Base-by-base conservation (phyloP, 2,329 filamentous ascomycete species). In the Cercospora canescens region DNA sequence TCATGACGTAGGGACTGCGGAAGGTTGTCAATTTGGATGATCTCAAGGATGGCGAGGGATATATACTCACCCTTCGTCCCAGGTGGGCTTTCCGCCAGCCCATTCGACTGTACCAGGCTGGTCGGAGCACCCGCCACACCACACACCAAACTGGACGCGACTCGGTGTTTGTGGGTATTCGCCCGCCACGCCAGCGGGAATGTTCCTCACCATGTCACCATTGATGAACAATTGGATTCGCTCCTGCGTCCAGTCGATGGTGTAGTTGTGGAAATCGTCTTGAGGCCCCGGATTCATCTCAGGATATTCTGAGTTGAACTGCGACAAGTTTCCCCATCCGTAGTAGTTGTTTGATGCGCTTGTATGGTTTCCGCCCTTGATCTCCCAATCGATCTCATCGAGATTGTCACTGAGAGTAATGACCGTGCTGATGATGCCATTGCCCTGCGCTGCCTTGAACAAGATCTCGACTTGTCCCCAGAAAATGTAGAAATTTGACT, bases 371-470 rank as follows among this genome's bases (percentile, higher is more conserved):
- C 85, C 85, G 54, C 92, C 92, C 65, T 93, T 84, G 75, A 92
- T 91, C 76, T 95, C 92, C 87, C 92, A 94, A 76, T 97, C 93
- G 45, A 96, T 89, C 79, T 96, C 92, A 76, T 96, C 93, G 14
- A 95, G 84, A 73, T 93, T 89, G 72, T 95, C 90, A 59, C 91
- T 94, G 70, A 95, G 85, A 78, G 94, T 85, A 76, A 96, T 94
- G 74, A 96, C 89, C 68, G 91, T 86, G 74, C 89, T 93, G 72
- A 97, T 87, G 69, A 97, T 89, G 60, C 93, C 93, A 7, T 81
- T 81, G 18, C 93, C 93, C 1, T 83, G 81, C 0, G 93, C 89
- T 4, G 91, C 91, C 81, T 92, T 92, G 82, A 96, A 86, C 71
- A 87, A 84, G 65, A 94, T 85, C 79, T 95, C 92, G 56, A 92